Base-by-base conservation (phyloP, 345 rosid genomes). In the Turnera subulata region DNA sequence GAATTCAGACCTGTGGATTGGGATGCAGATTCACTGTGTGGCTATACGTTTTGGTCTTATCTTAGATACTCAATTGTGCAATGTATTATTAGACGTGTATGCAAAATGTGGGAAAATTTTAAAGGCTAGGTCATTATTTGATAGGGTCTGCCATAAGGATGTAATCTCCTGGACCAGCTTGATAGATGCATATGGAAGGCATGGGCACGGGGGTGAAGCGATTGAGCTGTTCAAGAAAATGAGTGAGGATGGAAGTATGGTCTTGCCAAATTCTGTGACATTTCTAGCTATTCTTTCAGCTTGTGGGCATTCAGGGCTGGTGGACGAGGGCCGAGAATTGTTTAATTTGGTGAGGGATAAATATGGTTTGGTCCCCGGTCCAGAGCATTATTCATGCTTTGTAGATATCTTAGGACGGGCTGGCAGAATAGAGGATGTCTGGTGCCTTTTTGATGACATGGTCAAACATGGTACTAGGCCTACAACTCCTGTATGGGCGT, bases 81-180 rank as follows among this genome's bases (percentile, higher is more conserved):
- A 84, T 66, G 88, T 72, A n/a, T 55, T 89, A 45, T 48, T 83
- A 62, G 90, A 90, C 59, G 82, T 83, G 88, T 86, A 86, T 53
- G 89, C 88, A 1, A 90, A 89, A 73, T 79, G 86, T 1, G 92
- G 95, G 49, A 80, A 59, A 67, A 67, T 73, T 51, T 47, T 33
- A 35, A 46, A 63, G 56, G 83, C 90, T 15, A 45, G 71, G 69
- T 53, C 71, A 20, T 0, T 81, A 53, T 89, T 89, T 62, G 78
- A 66, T 23, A 20, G 73, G 18, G 70, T 86, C 42, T 52, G 24
- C 18, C 48, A 35, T 11, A 89, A 65, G 78, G 73, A 63, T 50
- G 90, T 86, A 25, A 74, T 86, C 59, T 79, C 97, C 23, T 89
- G 92, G 90, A 89, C 92, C 46, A 81, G 84, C 70, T 73, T 86